Base-by-base conservation (phyloP, 108 stramenopile species). In the Pelagomonas calceolata region DNA sequence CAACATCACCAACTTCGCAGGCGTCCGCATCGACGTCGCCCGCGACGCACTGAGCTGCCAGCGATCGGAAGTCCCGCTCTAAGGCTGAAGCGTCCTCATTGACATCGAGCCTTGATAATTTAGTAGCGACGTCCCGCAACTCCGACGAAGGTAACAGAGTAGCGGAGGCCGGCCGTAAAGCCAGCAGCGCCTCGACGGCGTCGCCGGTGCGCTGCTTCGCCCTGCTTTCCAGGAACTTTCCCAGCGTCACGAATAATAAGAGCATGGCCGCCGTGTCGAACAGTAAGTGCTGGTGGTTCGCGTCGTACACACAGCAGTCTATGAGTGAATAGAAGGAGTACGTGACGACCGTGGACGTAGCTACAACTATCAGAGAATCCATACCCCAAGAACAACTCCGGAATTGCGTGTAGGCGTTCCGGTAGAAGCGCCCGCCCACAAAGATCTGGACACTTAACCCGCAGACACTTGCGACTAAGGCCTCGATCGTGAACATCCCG, bases 211-310 rank as follows among this genome's bases (percentile, higher is more conserved):
- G 83, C 30, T 88, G 85, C 75, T 91, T 92, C 0, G 95, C 96
- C 72, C 80, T 73, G 16, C 89, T 85, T 74, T 94, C 89, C 74
- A 94, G 74, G 81, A 82, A 92, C 76, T 97, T 99, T 44, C 98
- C 98, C 0, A 95, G 72, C 12, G 92, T 86, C 7, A 99, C 96
- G 72, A 99, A 96, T 33, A 90, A 88, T 37, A 99, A 87, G n/a
- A 99, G 81, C 85, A 94, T 91, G 14, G 93, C 96, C 9, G 90
- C 86, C 12, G 95, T 95, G 74, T 99, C 98, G 83, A 99, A 99
- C 15, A 78, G 84, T 16, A 83, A 77, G 30, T 82, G 73, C 16
- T 78, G 36, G 33, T 10, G 29, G 29, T 9, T 4, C 26, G 64
- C 71, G 29, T 65, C 18, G 14, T 26, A 32, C 66, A 70, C 4